A percentile compares a stretch with the other conserved stretches of the same genome.
Conservation (phyloP, 1,284 basidiomycete species). For the Austroboletus niveus region DNA sequence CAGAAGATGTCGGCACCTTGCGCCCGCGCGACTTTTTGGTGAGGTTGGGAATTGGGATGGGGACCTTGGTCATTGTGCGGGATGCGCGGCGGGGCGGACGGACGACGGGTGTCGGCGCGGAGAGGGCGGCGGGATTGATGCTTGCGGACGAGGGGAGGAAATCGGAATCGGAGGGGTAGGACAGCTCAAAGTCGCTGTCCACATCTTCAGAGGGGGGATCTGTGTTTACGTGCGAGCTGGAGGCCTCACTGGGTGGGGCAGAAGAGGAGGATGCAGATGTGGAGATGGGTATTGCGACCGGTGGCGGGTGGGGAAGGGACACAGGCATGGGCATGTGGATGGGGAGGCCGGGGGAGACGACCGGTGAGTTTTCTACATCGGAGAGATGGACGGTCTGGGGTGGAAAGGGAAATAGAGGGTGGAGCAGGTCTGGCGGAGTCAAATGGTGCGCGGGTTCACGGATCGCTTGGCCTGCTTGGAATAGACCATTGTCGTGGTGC, state of each 20-base stretch:
- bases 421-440: background rate
- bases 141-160: slow-evolving; percentile 16
- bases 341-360: background rate
- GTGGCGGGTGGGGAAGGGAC: background rate
- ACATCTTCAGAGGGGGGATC: slow-evolving; percentile 14
- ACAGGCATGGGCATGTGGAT: background rate
- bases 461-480: slow-evolving; percentile 2
- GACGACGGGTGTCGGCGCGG: background rate
- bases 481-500: slow-evolving; percentile 7
- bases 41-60: slow-evolving; percentile 67
- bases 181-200: slow-evolving; percentile 15
- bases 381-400: slow-evolving; percentile 25
- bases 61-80: slow-evolving; percentile 32
- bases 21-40: slow-evolving; percentile 77
- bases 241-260: background rate
- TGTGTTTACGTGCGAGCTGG: background rate
- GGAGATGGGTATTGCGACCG: slow-evolving; percentile 9
- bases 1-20: slow-evolving; percentile 55
- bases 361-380: slow-evolving; percentile 9
- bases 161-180: slow-evolving; percentile 24
- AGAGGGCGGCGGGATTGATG: slow-evolving; percentile 11
- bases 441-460: background rate
- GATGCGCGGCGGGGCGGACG: slow-evolving; percentile 22
- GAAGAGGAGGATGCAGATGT: slow-evolving; percentile 1
- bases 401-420: background rate